Evolutionary conservation across 176 grass and related monocot genomes (phyloP), one percentile per base, ranked within the genome.

Genomic region (Zea luxurians): DNA sequence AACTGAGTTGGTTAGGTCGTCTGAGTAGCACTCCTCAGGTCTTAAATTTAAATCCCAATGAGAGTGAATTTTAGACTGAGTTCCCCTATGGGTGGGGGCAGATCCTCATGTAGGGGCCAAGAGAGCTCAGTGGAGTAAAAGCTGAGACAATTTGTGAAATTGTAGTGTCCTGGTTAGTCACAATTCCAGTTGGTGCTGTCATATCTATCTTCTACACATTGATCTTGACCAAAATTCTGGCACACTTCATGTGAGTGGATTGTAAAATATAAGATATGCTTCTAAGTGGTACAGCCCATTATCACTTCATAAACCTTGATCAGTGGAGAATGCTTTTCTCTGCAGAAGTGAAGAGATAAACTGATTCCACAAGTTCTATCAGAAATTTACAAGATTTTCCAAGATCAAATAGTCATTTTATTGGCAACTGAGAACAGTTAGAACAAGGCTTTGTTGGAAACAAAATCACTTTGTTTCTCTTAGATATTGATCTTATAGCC

Each of bases 141-240:
- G 40, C 92, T 64, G 96, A 99, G 78, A 92, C 89, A 13, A 88
- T 99, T 42, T 83, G 86, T n/a, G 92, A 86, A 70, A 99, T 99
- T 83, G 96, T 93, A n/a, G 86, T 69, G 8, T 99, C 96, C 12
- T 99, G 96, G 96, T 37, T 87, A 10, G 86, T 95, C 49, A 99
- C 96, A 70, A 95, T 99, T 78, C 96, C 96, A 76, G 92, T 95
- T 66, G 92, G 90, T 60, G 96, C 81, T 17, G 8, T 89, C 68
- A 53, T 99, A 42, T 86, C 83, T 37, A 85, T 95, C 44, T 8
- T 99, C 75, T 95, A 99, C 53, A 95, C 92, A 49, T 85, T 83
- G 79, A 70, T 94, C 64, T 78, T 89, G 8, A 99, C 85, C 55
- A 99, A 87, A 84, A 67, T 96, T 57, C 79, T 97, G 64, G 43